A percentile compares a stretch with the other conserved stretches of the same genome.
phyloP scores from a whole-genome alignment of 306 rosid genomes.

The Phaseolus lunatus region DNA sequence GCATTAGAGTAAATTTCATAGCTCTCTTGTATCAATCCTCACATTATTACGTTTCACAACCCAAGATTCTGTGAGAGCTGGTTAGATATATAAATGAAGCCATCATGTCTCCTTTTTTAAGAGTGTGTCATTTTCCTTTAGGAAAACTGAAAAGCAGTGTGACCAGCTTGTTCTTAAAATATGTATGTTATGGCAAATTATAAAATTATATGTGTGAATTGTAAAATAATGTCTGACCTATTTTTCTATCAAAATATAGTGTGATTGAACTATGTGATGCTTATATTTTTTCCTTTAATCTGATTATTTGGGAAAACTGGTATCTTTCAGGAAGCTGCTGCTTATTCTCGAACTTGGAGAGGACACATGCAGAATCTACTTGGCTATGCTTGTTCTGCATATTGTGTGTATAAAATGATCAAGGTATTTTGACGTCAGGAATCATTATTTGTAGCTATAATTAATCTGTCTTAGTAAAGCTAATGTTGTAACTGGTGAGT shows the following conservation, averaged over 20 bases:
- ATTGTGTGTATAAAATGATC: slow-evolving; percentile 97
- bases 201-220: slow-evolving; percentile 16
- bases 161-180: slow-evolving; percentile 6
- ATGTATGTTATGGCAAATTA: background rate
- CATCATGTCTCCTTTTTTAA: slow-evolving; percentile 10
- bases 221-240: background rate
- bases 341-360: slow-evolving; percentile 97
- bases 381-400: slow-evolving; percentile 96
- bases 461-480: background rate
- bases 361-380: slow-evolving; percentile 98
- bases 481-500: slow-evolving; percentile 30
- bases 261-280: slow-evolving; percentile 14
- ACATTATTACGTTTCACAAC: slow-evolving; percentile 3
- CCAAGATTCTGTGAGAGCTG: background rate
- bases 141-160: slow-evolving; percentile 23
- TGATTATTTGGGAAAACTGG: slow-evolving; percentile 35
- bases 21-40: too few relatives aligned
- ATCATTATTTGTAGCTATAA: slow-evolving; percentile 27
- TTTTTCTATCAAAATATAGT: slow-evolving; percentile 22
- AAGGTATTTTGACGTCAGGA: slow-evolving; percentile 63
- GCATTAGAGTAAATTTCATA: background rate
- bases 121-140: slow-evolving; percentile 29
- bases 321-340: slow-evolving; percentile 91
- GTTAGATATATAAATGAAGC: slow-evolving; percentile 2
- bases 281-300: slow-evolving; percentile 26